A percentile compares a stretch with the other conserved stretches of the same genome.
Conservation (phyloP, 2,329 filamentous ascomycete species). For the Diaporthe sp. region DNA sequence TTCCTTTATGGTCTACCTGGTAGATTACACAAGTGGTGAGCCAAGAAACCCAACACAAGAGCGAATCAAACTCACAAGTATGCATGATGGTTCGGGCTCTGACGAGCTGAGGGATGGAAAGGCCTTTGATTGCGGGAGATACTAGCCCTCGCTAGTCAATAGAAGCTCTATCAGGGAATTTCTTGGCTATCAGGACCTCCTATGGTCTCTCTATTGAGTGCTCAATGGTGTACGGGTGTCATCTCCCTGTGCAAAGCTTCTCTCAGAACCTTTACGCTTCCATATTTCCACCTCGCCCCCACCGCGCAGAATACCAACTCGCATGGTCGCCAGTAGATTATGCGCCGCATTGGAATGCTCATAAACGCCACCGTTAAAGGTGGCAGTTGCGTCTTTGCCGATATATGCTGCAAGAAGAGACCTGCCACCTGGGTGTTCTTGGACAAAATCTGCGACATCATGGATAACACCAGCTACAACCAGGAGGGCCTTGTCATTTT, state of each 20-base stretch:
- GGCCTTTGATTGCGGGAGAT: background rate
- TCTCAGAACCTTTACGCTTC: constrained; percentile 70
- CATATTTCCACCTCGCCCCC: constrained; percentile 93
- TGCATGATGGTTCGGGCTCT: background rate
- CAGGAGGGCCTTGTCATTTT: constrained; percentile 81
- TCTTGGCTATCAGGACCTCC: background rate
- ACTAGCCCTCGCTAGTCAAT: background rate
- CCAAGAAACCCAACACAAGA: background rate
- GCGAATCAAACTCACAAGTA: background rate
- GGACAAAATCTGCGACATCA: constrained; percentile 86
- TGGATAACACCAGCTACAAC: constrained; percentile 88
- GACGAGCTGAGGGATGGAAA: background rate
- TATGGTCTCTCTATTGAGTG: background rate
- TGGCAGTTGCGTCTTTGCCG: constrained; percentile 89
- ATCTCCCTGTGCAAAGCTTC: background rate
- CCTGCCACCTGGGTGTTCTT: constrained; percentile 89
- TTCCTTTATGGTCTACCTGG: background rate
- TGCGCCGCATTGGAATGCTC: constrained; percentile 90
- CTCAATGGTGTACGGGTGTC: background rate
- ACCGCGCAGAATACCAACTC: constrained; percentile 86
- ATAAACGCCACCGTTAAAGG: constrained; percentile 93
- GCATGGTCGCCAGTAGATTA: constrained; percentile 89
- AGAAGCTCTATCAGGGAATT: background rate
- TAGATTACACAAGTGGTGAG: background rate
- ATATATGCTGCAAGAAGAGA: constrained; percentile 85